Evolutionary conservation across 306 rosid genomes (phyloP), one percentile per base, ranked within the genome.

Genomic region (Trifolium fragiferum): DNA sequence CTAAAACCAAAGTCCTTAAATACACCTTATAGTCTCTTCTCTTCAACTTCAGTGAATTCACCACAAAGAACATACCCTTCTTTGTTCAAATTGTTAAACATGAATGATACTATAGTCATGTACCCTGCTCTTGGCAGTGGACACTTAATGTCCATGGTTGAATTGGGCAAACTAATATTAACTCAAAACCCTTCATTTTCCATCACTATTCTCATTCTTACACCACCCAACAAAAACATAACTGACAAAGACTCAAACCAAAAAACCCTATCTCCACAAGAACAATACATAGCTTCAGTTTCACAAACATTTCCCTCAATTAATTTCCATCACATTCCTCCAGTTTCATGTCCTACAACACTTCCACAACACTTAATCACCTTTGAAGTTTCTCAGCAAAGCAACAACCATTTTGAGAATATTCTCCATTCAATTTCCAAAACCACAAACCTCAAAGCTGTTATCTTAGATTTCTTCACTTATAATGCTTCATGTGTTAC

Each of bases 381-480:
- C 57, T 1, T 79, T 21, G 72, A 74, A 6, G 44, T 80, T 37
- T 25, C 61, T n/a, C 47, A 16, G 16, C 54, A 7, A 25, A 60
- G 21, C 72, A 61, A 57, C 41, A 53, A 27, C 3, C 38, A 74
- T 46, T 23, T 75, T 25, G 76, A n/a, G 10, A 37, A 70, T 9
- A n/a, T 30, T 41, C 72, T 80, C 18, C 49, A 13, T 11, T 21
- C 66, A 37, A 33, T 80, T 2, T 33, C 76, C 61, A 60, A 74
- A 50, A 53, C 46, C 59, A 8, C 75, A 0, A 74, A 69, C 35
- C 4, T 65, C 27, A 69, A 83, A 25, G 90, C 88, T 4, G 10
- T 88, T 38, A 27, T 88, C 58, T 13, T 86, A 63, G 88, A 88
- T 51, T 75, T 81, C 72, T 51, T 90, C 58, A 80, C 86, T 75